phyloP scores from a whole-genome alignment of 306 rosid species.

The Lotus japonicus region DNA sequence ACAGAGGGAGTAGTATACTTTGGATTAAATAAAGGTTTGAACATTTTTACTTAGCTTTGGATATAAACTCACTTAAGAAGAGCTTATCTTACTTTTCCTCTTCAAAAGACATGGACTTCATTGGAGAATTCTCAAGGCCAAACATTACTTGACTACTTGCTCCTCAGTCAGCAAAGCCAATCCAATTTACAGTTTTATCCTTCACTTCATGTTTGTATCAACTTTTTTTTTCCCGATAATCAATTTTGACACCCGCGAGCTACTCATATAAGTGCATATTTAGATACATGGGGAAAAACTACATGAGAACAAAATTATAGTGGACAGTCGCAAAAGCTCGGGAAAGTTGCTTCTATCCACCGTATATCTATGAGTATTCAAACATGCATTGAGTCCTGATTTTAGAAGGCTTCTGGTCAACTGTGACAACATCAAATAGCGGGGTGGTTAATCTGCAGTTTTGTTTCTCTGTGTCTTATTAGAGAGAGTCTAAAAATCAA shows the following conservation, averaged over 20 bases:
- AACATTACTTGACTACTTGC: not conserved
- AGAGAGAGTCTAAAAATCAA: not conserved
- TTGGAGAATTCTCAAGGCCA: not conserved
- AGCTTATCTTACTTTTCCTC: not conserved
- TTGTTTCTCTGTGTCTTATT: slow-evolving; percentile 18
- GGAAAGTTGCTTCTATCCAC: no score
- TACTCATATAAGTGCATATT: no score
- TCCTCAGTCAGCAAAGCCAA: not conserved
- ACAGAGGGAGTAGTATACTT: no score
- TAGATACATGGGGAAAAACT: no score
- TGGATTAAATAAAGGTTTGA: not conserved
- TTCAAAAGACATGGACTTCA: not conserved
- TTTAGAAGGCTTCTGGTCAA: not conserved
- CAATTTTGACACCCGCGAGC: no score
- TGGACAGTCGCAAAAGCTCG: no score
- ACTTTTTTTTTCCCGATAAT: no score
- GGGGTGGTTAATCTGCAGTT: slow-evolving; percentile 1
- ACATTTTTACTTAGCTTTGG: not conserved
- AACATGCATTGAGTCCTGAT: not conserved
- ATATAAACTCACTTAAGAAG: not conserved
- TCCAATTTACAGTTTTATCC: not conserved
- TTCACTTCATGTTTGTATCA: not conserved
- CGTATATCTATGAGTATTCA: no score
- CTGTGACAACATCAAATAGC: not conserved
- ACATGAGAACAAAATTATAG: no score